Evolutionary conservation across 129 eudicot species (phyloP).

Genomic region (Flaveria trinervia): DNA sequence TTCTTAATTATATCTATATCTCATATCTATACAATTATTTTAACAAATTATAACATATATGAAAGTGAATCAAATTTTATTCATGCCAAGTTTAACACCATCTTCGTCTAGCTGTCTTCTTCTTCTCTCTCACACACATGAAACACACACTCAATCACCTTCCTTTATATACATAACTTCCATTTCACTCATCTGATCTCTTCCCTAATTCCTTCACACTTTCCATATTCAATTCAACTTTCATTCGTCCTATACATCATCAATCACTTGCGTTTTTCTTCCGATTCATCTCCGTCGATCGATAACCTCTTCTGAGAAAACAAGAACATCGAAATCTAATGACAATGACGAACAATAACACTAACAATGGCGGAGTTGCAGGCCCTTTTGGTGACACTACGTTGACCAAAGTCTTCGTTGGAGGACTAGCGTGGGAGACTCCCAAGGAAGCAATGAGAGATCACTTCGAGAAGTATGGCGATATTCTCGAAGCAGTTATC

Average conservation of each 20-base stretch:
- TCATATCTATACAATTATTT: no score
- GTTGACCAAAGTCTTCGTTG: slow-evolving; percentile 81
- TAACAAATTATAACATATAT: no score
- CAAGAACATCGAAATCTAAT: background rate
- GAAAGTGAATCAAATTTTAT: background rate
- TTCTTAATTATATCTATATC: no score
- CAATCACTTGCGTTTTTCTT: background rate
- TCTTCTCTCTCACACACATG: slow-evolving; percentile 18
- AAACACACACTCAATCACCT: slow-evolving; percentile 18
- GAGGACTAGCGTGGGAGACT: slow-evolving; percentile 96
- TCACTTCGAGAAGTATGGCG: slow-evolving; percentile 74
- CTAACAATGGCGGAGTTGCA: slow-evolving; percentile 21
- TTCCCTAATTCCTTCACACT: slow-evolving; percentile 25
- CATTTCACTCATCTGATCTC: slow-evolving; percentile 35
- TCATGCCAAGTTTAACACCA: slow-evolving; percentile 26
- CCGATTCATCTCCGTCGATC: background rate
- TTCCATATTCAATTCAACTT: slow-evolving; percentile 22
- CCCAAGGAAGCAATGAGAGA: slow-evolving; percentile 72
- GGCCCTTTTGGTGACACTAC: slow-evolving; percentile 75
- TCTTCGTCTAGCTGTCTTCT: slow-evolving; percentile 37
- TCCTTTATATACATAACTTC: slow-evolving; percentile 25
- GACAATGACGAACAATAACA: slow-evolving; percentile 39
- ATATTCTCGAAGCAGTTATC: slow-evolving; percentile 84
- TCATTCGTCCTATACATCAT: background rate
- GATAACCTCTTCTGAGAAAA: background rate